phyloP scores from a whole-genome alignment of 2,329 filamentous ascomycete species.

The Emericellopsis atlantica region DNA sequence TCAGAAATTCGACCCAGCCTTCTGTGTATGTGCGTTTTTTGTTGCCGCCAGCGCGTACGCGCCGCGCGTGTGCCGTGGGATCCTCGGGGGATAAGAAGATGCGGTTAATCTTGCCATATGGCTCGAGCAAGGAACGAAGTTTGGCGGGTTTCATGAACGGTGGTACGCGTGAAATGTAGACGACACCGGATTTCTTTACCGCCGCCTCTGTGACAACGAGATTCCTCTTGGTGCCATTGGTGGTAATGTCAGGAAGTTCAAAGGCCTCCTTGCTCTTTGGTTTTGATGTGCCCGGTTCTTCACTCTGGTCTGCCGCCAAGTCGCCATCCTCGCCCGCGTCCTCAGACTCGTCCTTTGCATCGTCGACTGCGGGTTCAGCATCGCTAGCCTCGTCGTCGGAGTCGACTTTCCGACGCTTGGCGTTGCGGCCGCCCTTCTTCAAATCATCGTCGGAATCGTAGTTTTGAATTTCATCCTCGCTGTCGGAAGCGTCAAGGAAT shows the following conservation, averaged over 20 bases:
- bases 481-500: conserved; percentile 50
- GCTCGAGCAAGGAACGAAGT: conserved; percentile 60
- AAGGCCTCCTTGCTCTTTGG: conserved; percentile 12
- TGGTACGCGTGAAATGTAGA: conserved; percentile 74
- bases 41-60: conserved; percentile 64
- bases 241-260: not conserved
- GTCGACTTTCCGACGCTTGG: conserved; percentile 52
- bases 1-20: conserved; percentile 75
- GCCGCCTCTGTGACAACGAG: conserved; percentile 51
- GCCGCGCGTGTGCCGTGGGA: conserved; percentile 48
- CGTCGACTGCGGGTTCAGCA: conserved; percentile 12
- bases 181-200: conserved; percentile 62
- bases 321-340: conserved; percentile 13
- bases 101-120: conserved; percentile 64
- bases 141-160: conserved; percentile 82
- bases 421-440: conserved; percentile 46
- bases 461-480: conserved; percentile 42
- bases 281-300: conserved; percentile 11
- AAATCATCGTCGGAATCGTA: conserved; percentile 62
- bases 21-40: conserved; percentile 74
- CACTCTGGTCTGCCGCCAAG: conserved; percentile 8
- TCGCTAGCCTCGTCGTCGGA: conserved; percentile 23
- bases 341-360: conserved; percentile 13
- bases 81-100: conserved; percentile 73
- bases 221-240: conserved; percentile 47